Conservation (phyloP, 225 moss, liverwort and hornwort genomes). For the Antitrichia curtipendula region DNA sequence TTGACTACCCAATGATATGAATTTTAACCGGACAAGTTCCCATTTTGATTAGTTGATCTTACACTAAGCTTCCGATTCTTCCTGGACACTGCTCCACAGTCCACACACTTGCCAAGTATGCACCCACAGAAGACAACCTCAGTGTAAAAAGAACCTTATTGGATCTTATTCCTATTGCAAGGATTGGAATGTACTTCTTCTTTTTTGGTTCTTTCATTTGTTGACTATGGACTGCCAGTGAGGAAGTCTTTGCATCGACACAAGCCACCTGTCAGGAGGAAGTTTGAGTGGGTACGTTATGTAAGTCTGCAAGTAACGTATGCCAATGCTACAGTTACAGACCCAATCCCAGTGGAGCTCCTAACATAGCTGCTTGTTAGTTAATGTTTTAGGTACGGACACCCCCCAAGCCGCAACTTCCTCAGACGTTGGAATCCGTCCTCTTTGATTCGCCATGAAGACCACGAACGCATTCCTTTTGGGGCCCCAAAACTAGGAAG, state of each 20-base stretch:
- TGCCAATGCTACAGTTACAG: background rate
- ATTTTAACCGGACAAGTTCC: no score
- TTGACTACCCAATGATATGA: no score
- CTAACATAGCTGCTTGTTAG: background rate
- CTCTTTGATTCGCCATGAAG: background rate
- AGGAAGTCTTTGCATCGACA: background rate
- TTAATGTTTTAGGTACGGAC: background rate
- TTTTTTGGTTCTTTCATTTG: background rate
- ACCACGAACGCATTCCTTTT: background rate
- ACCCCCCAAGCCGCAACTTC: background rate
- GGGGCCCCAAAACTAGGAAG: no score
- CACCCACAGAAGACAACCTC: accelerated
- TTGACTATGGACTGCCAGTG: background rate
- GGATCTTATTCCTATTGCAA: background rate
- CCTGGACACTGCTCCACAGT: no score
- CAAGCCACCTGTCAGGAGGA: background rate
- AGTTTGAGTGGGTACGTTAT: no score
- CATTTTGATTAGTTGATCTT: no score
- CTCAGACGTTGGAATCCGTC: background rate
- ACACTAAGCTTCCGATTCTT: no score
- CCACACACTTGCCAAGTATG: no score
- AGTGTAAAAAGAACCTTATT: background rate
- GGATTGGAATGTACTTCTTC: background rate
- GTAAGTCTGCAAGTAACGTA: background rate
- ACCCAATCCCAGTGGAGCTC: background rate